Base-by-base conservation (phyloP, 495 filamentous ascomycete genomes). In the Jackrogersella minutella region DNA sequence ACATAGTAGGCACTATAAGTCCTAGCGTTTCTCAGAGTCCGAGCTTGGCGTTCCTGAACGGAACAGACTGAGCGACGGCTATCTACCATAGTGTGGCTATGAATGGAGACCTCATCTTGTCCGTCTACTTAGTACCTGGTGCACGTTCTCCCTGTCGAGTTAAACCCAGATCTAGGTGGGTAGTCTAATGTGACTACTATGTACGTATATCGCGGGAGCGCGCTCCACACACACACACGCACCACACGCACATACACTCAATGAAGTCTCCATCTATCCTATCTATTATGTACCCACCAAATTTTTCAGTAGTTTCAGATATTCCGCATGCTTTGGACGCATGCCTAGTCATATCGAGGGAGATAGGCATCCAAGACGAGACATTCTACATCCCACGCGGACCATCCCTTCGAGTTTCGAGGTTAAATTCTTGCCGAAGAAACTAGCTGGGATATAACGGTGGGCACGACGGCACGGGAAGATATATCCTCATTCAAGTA, bases 261-360 rank as follows among this genome's bases (percentile, higher is more conserved):
- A 33, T 19, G 41, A 47, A 21, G 13, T 53, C 44, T 40, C 59
- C 55, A 56, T 56, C 51, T 65, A 57, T 69, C 56, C 66, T 64
- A 69, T 64, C 60, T 64, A 51, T 53, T 55, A 58, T 40, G 61
- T 69, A 61, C 52, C 66, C 66, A 64, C 66, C 50, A 37, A 53
- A 17, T 57, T 33, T n/a, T 61, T 40, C 59, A 64, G 54, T 57
- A 69, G 66, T 69, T 69, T 69, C 66, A 69, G 66, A 61, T 64
- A 69, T 69, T 69, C 66, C 66, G 55, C 66, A 69, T 64, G 66
- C 66, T 69, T 44, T 62, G 37, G 50, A 65, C 66, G 66, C 61
- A 65, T 65, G 66, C 52, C 66, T 69, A 40, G 58, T 58, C 57
- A 62, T 62, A 61, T 62, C 36, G n/a, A 53, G 36, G 58, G 51